Base-by-base conservation (phyloP, 192 early-diverging fungal species). In the Entrophospora sp. region DNA sequence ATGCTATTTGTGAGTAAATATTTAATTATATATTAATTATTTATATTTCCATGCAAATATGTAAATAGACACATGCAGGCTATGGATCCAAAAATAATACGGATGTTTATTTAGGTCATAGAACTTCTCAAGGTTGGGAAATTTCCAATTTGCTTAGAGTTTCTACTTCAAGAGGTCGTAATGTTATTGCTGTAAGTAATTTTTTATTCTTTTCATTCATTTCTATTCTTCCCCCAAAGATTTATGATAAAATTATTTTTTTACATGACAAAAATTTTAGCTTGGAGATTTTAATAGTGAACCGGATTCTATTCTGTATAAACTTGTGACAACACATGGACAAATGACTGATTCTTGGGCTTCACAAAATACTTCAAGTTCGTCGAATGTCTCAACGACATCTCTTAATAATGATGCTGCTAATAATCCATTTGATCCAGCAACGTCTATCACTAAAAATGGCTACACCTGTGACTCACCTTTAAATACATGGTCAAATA, bases 61-160 rank as follows among this genome's bases (percentile, higher is more conserved):
- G n/a, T n/a, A n/a, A n/a, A n/a, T n/a, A 84, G 82, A 56, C 79
- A 20, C 82, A 84, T 44, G 82, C 82, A 3, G 75, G 78, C 44
- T 84, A 84, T 51, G 77, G 74, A 24, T 51, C 69, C 24, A 63
- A 61, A n/a, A 62, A 61, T 4, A 73, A 67, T 55, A n/a, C n/a
- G n/a, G 76, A 81, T 51, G 67, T 72, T 13, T 81, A 84, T 48
- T 43, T 75, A 14, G 80, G 71, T 0, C 77, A 76, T 60, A 73
- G 79, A 27, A 64, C 81, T 5, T 71, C 78, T 3, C 74, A 84
- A 68, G 78, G 70, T 7, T 84, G 79, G 82, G 79, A 84, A 32
- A 57, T 80, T 36, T 60, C 73, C 1, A 73, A 71, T 6, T 49
- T 77, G 36, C 34, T 84, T 7, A 75, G 73, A 48, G 37, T 48